Evolutionary conservation across 1,139 yeast genomes (phyloP).

Genomic region (Meyerozyma carpophila): DNA sequence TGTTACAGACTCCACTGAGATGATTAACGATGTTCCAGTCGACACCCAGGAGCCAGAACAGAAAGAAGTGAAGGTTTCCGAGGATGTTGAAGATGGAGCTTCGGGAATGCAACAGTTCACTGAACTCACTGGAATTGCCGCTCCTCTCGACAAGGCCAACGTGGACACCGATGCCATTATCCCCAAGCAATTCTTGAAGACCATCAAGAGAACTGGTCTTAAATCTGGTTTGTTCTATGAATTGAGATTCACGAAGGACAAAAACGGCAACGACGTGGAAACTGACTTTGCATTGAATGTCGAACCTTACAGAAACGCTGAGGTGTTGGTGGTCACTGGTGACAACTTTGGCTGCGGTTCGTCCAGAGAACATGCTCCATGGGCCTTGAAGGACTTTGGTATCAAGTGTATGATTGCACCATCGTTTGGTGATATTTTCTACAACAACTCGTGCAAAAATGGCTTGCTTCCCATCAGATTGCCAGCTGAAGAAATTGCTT

Average conservation of each 20-base stretch:
- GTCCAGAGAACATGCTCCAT: slow-evolving; percentile 98
- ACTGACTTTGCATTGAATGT: slow-evolving; percentile 88
- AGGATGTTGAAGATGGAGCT: slow-evolving; percentile 14
- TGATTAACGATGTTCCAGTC: slow-evolving; percentile 53
- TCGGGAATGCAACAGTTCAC: slow-evolving; percentile 73
- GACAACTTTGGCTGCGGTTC: slow-evolving; percentile 99
- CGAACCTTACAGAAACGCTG: slow-evolving; percentile 73
- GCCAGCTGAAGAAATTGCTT: slow-evolving; percentile 65
- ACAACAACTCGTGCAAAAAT: slow-evolving; percentile 93
- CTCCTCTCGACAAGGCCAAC: slow-evolving; percentile 90
- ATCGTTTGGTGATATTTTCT: slow-evolving; percentile 95
- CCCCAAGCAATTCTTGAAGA: slow-evolving; percentile 95
- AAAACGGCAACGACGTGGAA: slow-evolving; percentile 64
- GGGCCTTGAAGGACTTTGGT: slow-evolving; percentile 98
- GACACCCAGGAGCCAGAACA: slow-evolving; percentile 32
- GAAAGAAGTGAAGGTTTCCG: slow-evolving; percentile 19
- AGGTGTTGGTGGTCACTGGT: slow-evolving; percentile 86
- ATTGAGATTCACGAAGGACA: slow-evolving; percentile 67
- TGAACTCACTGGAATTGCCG: slow-evolving; percentile 78
- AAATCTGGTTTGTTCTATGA: slow-evolving; percentile 86
- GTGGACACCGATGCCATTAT: slow-evolving; percentile 98
- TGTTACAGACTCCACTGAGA: slow-evolving; percentile 41
- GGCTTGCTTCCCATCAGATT: slow-evolving; percentile 89
- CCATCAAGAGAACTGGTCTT: slow-evolving; percentile 95
- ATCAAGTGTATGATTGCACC: slow-evolving; percentile 95